These are phyloP conservation scores for Papiliotrema nemorosa DNA, from an alignment of 1,284 basidiomycete species.

Conservation along the genomic window DNA sequence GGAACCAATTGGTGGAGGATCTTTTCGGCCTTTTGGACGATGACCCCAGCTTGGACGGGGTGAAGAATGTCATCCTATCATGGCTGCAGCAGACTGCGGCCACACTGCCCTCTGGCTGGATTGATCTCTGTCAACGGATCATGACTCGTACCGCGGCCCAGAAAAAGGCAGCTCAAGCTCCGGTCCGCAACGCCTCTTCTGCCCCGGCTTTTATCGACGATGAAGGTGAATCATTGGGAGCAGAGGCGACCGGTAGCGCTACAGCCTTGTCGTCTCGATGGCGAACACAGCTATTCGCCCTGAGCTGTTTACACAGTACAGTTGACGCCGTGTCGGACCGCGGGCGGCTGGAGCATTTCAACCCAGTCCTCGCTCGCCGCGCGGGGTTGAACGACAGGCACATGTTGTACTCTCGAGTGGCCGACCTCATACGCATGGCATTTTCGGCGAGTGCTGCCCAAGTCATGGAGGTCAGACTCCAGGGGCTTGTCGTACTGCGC, in stretches of 20 bases:
- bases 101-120: conserved; percentile 93
- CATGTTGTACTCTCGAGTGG: conserved; percentile 44
- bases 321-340: conserved; percentile 70
- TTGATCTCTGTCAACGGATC: conserved; percentile 94
- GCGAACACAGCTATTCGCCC: conserved; percentile 93
- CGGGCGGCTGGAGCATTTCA: conserved; percentile 75
- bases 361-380: conserved; percentile 61
- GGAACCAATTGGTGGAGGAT: conserved; percentile 89
- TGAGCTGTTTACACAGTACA: conserved; percentile 88
- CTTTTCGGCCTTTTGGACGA: conserved; percentile 90
- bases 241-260: conserved; percentile 49
- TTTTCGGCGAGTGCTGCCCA: conserved; percentile 95
- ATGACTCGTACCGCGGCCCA: conserved; percentile 60
- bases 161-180: conserved; percentile 65
- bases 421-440: conserved; percentile 93
- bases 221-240: conserved; percentile 82
- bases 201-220: conserved; percentile 69
- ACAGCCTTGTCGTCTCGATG: conserved; percentile 71
- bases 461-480: conserved; percentile 91
- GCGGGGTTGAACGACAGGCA: conserved; percentile 32
- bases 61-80: conserved; percentile 85
- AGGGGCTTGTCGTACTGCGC: conserved; percentile 80
- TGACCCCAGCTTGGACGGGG: conserved; percentile 90
- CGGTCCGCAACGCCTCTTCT: conserved; percentile 44
- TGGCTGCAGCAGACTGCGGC: conserved; percentile 95